Base-by-base conservation (phyloP, 192 early-diverging fungal species). In the Ramicandelaber brevisporus region DNA sequence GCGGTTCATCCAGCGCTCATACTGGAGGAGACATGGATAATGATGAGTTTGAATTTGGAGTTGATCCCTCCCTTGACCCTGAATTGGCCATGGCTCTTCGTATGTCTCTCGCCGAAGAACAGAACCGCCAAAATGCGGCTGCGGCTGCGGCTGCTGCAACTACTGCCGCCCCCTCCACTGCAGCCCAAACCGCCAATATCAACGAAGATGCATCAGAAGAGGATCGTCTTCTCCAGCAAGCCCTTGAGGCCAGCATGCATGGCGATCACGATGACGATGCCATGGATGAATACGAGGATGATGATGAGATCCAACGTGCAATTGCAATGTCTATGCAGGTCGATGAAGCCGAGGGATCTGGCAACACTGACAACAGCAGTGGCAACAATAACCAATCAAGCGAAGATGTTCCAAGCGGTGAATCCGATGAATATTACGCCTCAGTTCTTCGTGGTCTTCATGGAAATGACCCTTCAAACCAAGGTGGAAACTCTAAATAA, bases 71-170 rank as follows among this genome's bases (percentile, higher is more conserved):
- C 33, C 48, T 89, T 38, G 90, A 97, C 45, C 88, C 86, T 5
- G 90, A 93, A 46, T 46, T 97, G 26, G 90, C 88, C 0, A 26
- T 46, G 62, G 87, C 88, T 1, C 46, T 97, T 31, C 69, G 84
- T 36, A 93, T 97, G 54, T 93, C 88, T 13, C 48, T 93, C 58
- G 84, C 89, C 43, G 90, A 97, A 50, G 90, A 93, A 39, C 68
- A 71, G 26, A 86, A 83, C 18, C 65, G 90, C 43, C 88, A 89
- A 34, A 74, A 71, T 24, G 59, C 67, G 16, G 58, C 48, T 5
- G 38, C 42, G 22, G 36, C 44, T 30, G 53, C 55, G 44, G 50
- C 41, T 9, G 20, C 27, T 14, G 53, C 37, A 27, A 29, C 33
- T 4, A 32, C 31, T 19, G 20, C 46, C 5, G 31, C 34, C 27